Base-by-base conservation (phyloP, 371 early-diverging fungal species). In the Mucor irregularis region DNA sequence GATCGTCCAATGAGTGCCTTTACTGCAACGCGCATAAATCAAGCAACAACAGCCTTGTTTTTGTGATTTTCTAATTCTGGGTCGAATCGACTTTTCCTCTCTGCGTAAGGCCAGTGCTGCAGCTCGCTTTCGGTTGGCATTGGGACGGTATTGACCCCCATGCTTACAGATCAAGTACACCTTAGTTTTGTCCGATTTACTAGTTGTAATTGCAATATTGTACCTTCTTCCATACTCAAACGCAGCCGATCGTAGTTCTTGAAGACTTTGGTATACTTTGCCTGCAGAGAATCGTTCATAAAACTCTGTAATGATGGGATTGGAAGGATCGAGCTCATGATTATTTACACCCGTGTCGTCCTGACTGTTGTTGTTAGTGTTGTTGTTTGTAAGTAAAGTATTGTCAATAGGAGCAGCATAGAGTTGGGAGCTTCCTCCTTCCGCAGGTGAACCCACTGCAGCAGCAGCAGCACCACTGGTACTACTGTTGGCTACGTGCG, bases 111-210 rank as follows among this genome's bases (percentile, higher is more conserved):
- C n/a, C n/a, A n/a, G n/a, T 7, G 22, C 35, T 16, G 34, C 17
- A 4, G 48, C 16, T 11, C 19, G 25, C 33, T 64, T 64, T 25
- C n/a, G 16, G 21, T 42, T 42, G n/a, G 19, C 26, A 16, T 50
- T 55, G 28, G 50, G 49, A 14, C 64, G 49, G 37, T 64, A 59
- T 13, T 59, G 46, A 2, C 64, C 64, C n/a, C 59, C 64, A 24
- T 64, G 64, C 17, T 64, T 64, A 39, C 64, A 64, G 24, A 58
- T 54, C 28, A 64, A n/a, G 22, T 64, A 59, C 1, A 64, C 39
- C n/a, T 59, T 64, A 14, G 59, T 51, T 25, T 64, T 59, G 24
- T 64, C 59, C 28, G 59, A 59, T 11, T 64, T 64, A 21, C 59
- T 64, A 13, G 56, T 59, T 0, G 59, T 64, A 8, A 64, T 16